Evolutionary conservation across 257 asterid species (phyloP), one percentile per base, ranked within the genome.

Genomic region (Petunia secreta): DNA sequence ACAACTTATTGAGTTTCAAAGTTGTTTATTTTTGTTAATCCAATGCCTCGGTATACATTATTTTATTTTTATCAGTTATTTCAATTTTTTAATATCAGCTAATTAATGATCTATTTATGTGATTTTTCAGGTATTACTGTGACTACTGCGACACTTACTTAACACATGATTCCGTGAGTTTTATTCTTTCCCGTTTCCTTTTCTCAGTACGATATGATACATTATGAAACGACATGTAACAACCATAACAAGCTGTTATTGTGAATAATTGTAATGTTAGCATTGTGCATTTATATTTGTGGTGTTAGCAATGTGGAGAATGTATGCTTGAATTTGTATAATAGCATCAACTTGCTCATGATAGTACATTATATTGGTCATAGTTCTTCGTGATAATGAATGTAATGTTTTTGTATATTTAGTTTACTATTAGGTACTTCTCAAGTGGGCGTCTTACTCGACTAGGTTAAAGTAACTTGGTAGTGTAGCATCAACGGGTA

Each of bases 91-190:
- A 14, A 15, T 79, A 48, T 79, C 34, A 11, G 25, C 25, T 67
- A 48, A 38, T 64, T 6, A 8, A 15, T 63, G 38, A 63, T 79
- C 37, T 25, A 34, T 78, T 46, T 77, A 63, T 37, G 78, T 8
- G 52, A 48, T 50, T 13, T 41, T 62, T 40, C 91, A 94, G 98
- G 96, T 94, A 94, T 79, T 94, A 91, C 82, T 94, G 98, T 77
- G 98, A 94, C 82, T 94, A 94, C 65, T 94, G 98, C 86, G 97
- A 94, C 84, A 94, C 98, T 62, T 94, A 94, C 87, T 89, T 94
- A 85, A 94, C 98, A 34, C 98, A 94, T 77, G 98, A 94, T 87
- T 92, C 98, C 25, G 98, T 94, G 80, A 87, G 95, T 75, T 71
- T 34, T 11, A 40, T n/a, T 63, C 48, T 39, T 65, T 41, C 25